Evolutionary conservation across 441 rosid species (phyloP).

Genomic region (Macaranga tanarius): DNA sequence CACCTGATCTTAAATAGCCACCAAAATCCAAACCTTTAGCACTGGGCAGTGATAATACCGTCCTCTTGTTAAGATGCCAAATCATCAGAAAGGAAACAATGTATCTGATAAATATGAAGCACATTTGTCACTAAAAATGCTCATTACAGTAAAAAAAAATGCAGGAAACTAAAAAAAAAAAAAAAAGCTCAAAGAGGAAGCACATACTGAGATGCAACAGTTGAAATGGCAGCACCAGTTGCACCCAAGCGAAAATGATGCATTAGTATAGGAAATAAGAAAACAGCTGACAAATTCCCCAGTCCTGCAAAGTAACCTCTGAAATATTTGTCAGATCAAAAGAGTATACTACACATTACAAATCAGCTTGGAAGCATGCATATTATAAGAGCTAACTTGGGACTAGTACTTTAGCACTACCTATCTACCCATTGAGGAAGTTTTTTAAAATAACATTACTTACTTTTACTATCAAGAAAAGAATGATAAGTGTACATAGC

Average conservation of each 20-base stretch:
- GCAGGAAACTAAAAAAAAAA: not conserved
- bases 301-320: constrained; percentile 33
- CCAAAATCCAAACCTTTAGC: constrained; percentile 40
- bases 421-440: no score
- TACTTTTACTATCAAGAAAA: not conserved
- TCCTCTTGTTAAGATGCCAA: constrained; percentile 43
- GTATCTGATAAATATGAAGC: constrained; percentile 34
- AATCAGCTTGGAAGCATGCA: not conserved
- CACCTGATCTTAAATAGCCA: constrained; percentile 45
- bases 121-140: constrained; percentile 1
- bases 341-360: not conserved
- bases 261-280: constrained; percentile 42
- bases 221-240: constrained; percentile 48
- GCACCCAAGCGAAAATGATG: constrained; percentile 37
- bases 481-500: not conserved
- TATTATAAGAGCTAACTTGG: not conserved
- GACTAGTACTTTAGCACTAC: not conserved
- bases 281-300: constrained; percentile 38
- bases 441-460: not conserved
- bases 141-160: not conserved
- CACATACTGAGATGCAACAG: constrained; percentile 47
- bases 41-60: constrained; percentile 35
- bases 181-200: not conserved
- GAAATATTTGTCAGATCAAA: constrained; percentile 2
- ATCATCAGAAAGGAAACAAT: constrained; percentile 41